Percentiles rank a stretch among this genome's conserved stretches.
Evolutionary conservation across 176 grass and related monocot genomes (phyloP).

Genomic region (Eremochloa ophiuroides): DNA sequence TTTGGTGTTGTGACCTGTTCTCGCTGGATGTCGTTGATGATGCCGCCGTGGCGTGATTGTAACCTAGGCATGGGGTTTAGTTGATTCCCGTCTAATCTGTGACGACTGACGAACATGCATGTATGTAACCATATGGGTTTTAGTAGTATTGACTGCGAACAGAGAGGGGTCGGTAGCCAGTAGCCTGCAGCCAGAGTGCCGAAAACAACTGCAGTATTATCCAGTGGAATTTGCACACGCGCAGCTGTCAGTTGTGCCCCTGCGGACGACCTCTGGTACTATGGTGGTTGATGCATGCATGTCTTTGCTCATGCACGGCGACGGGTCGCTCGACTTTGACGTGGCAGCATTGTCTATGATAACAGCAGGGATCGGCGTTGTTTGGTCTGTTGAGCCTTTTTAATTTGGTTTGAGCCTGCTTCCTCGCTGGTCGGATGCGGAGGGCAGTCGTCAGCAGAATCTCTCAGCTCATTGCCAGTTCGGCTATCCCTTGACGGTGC

Average conservation of each 20-base stretch:
- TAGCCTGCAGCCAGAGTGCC: too few relatives aligned
- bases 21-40: not conserved
- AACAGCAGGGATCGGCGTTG: too few relatives aligned
- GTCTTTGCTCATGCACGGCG: not conserved
- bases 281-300: not conserved
- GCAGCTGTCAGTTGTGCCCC: not conserved
- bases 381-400: too few relatives aligned
- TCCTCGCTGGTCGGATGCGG: too few relatives aligned
- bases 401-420: too few relatives aligned
- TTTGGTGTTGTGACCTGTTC: not conserved
- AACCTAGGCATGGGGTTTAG: not conserved
- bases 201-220: not conserved
- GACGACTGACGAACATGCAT: not conserved
- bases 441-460: too few relatives aligned
- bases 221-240: not conserved
- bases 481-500: too few relatives aligned
- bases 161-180: too few relatives aligned
- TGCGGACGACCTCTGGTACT: not conserved
- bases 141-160: too few relatives aligned
- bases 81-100: not conserved
- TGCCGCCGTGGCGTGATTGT: not conserved
- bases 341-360: not conserved
- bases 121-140: too few relatives aligned
- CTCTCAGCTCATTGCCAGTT: too few relatives aligned
- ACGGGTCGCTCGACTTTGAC: not conserved